Evolutionary conservation across 2,329 filamentous ascomycete genomes (phyloP), one percentile per base, ranked within the genome.

Genomic region (Penicillium sp.): DNA sequence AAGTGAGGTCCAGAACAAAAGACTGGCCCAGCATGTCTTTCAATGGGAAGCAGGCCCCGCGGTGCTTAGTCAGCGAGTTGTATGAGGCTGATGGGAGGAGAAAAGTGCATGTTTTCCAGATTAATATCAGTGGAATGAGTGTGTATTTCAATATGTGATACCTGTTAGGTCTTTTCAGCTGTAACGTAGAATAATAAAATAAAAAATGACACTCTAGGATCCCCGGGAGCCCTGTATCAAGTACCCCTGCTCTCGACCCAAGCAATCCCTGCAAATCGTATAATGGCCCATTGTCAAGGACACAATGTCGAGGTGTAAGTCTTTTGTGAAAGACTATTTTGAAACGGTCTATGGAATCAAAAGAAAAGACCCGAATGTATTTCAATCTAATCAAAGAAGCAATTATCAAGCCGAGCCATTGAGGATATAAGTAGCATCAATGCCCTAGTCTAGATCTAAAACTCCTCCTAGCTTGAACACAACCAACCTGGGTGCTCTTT

Each of bases 61-160:
- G 42, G 10, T 28, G 42, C 3, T 45, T 45, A 45, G 42, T 29
- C 4, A 45, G 28, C 42, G 42, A 16, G 5, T 29, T 29, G 16
- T 31, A 45, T 45, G 39, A 43, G 24, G 39, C 39, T 43, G 39
- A 43, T 43, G 19, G n/a, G n/a, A n/a, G n/a, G n/a, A n/a, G n/a
- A n/a, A n/a, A n/a, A n/a, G n/a, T n/a, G n/a, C n/a, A n/a, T n/a
- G n/a, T n/a, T n/a, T n/a, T n/a, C n/a, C n/a, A n/a, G n/a, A n/a
- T n/a, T n/a, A n/a, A n/a, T n/a, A n/a, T n/a, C n/a, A n/a, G n/a
- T n/a, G n/a, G n/a, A n/a, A n/a, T n/a, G n/a, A n/a, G n/a, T n/a
- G n/a, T n/a, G n/a, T n/a, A n/a, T n/a, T n/a, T n/a, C n/a, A n/a
- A n/a, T n/a, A n/a, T n/a, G n/a, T n/a, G n/a, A n/a, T n/a, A n/a